Conservation (phyloP, 805 yeast species). For the Candida mattraensis region DNA sequence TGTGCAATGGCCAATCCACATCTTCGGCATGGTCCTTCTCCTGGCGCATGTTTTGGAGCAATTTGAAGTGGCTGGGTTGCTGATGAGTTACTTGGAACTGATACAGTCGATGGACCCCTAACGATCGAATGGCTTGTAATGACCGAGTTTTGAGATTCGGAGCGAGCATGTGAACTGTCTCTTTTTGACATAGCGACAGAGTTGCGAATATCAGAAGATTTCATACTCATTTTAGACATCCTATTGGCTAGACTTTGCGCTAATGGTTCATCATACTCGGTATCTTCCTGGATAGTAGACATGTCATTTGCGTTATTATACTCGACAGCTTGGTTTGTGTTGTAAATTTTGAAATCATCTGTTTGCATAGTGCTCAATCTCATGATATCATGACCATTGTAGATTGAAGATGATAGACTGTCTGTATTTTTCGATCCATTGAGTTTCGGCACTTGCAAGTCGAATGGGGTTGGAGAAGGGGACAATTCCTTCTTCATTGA, state of each 20-base stretch:
- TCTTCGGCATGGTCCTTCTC: conserved; percentile 79
- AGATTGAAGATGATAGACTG: conserved; percentile 15
- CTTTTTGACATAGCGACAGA: too few relatives aligned
- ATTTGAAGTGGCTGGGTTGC: too few relatives aligned
- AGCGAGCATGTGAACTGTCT: too few relatives aligned
- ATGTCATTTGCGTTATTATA: conserved; percentile 23
- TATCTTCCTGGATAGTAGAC: conserved; percentile 36
- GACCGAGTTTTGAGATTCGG: conserved; percentile 4
- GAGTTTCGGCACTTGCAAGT: conserved; percentile 11
- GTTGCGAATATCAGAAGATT: conserved; percentile 19
- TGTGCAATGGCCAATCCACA: conserved; percentile 58
- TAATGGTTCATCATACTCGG: conserved; percentile 28
- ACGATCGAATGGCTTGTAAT: background rate
- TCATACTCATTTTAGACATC: conserved; percentile 23
- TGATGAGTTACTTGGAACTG: too few relatives aligned
- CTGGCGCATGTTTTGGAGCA: conserved; percentile 45
- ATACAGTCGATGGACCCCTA: background rate
- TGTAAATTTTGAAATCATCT: conserved; percentile 32
- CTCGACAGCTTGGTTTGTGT: conserved; percentile 11
- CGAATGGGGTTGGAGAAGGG: conserved; percentile 14
- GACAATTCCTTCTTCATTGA: conserved; percentile 29
- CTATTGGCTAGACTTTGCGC: conserved; percentile 12
- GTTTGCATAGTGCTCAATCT: conserved; percentile 33
- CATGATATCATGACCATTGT: conserved; percentile 21
- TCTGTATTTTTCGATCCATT: conserved; percentile 6